Conservation (phyloP, 2,329 filamentous ascomycete genomes). For the Aspergillus piperis region DNA sequence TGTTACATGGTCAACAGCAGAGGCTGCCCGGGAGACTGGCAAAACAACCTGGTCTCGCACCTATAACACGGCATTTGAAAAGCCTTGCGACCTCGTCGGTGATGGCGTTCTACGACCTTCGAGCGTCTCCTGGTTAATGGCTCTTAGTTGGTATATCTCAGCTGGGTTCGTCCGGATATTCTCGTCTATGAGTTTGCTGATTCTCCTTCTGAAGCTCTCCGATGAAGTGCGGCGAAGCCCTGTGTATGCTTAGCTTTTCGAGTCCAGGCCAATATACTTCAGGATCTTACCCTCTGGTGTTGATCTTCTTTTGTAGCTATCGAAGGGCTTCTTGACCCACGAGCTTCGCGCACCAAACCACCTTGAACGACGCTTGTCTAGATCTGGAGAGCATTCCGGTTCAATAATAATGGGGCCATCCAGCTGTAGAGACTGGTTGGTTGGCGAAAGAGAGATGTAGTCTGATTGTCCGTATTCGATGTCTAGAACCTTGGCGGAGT, state of each 20-base stretch:
- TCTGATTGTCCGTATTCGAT: not conserved
- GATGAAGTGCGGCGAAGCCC: conserved; percentile 31
- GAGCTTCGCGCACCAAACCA: conserved; percentile 22
- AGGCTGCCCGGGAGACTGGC: not conserved
- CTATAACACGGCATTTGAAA: not conserved
- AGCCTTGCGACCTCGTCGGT: not conserved
- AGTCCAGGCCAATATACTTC: not conserved
- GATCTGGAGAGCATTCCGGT: not conserved
- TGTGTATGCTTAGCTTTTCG: conserved; percentile 6
- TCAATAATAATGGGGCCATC: not conserved
- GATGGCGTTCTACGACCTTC: conserved; percentile 5
- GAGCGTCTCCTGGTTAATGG: conserved; percentile 11
- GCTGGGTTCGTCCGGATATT: conserved; percentile 26
- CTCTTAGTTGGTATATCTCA: conserved; percentile 28
- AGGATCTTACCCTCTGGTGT: conserved; percentile 14
- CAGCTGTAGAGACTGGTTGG: conserved; percentile 7
- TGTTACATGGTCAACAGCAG: too few relatives aligned
- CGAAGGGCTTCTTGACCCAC: conserved; percentile 23
- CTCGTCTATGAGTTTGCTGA: conserved; percentile 38
- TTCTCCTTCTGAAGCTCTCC: conserved; percentile 35
- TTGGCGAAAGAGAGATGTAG: not conserved
- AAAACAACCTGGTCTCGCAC: not conserved
- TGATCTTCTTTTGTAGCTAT: conserved; percentile 14
- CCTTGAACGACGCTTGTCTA: conserved; percentile 12
- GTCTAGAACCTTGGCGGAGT: not conserved